Evolutionary conservation across 192 early-diverging fungal species (phyloP).

Genomic region (Linnemannia schmuckeri): DNA sequence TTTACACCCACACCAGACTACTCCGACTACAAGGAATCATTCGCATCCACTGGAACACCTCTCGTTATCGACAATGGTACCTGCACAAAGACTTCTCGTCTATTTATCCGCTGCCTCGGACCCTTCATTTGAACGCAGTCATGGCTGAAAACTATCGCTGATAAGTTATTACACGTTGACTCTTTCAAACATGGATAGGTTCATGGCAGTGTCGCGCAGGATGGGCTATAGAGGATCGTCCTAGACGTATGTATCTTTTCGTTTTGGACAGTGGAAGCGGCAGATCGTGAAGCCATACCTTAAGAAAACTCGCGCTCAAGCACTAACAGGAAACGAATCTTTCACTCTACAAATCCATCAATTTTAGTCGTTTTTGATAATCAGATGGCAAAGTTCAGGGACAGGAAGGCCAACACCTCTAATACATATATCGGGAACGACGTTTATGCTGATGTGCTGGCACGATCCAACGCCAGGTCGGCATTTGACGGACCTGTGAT

Average conservation of each 20-base stretch:
- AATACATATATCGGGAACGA: slow-evolving; percentile 76
- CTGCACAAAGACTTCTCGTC: neutral
- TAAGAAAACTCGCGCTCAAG: neutral
- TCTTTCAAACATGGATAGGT: slow-evolving; percentile 44
- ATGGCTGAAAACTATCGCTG: neutral
- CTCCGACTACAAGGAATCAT: slow-evolving; percentile 48
- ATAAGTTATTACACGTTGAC: neutral
- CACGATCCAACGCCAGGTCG: slow-evolving; percentile 66
- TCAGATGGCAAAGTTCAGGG: slow-evolving; percentile 73
- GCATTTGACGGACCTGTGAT: slow-evolving; percentile 77
- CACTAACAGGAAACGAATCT: neutral
- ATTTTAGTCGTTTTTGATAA: slow-evolving; percentile 79
- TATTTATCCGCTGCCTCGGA: neutral
- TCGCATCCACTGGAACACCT: slow-evolving; percentile 38
- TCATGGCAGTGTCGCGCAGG: slow-evolving; percentile 86
- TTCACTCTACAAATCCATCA: neutral
- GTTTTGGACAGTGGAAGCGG: neutral
- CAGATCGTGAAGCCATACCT: neutral
- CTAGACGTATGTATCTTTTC: slow-evolving; percentile 63
- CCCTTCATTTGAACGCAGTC: neutral
- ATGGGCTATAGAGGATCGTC: slow-evolving; percentile 77
- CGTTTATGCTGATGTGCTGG: slow-evolving; percentile 68
- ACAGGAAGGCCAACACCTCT: slow-evolving; percentile 63
- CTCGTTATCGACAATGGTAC: slow-evolving; percentile 62
- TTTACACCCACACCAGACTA: slow-evolving; percentile 49